These are phyloP conservation scores for Coniochaeta sp. DNA, from an alignment of 2,329 filamentous ascomycete species.

Conservation along the genomic window DNA sequence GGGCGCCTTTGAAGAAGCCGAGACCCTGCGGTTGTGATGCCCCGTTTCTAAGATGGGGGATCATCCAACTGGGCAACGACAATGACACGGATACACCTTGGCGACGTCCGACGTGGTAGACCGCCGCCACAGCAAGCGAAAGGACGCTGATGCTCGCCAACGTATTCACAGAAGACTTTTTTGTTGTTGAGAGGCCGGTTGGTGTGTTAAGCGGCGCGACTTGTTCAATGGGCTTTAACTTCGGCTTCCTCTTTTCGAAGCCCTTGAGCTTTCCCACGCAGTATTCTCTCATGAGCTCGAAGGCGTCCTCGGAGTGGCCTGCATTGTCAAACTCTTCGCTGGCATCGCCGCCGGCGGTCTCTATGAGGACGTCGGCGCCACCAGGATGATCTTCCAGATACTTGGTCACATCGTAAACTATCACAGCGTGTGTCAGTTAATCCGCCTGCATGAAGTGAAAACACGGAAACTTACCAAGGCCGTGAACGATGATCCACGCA, in stretches of 20 bases:
- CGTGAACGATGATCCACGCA: conserved; percentile 48
- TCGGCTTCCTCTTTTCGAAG: conserved; percentile 18
- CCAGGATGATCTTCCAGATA: conserved; percentile 58
- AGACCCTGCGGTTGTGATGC: conserved; percentile 10
- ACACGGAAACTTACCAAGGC: conserved; percentile 32
- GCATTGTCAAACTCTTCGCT: conserved; percentile 78
- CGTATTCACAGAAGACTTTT: neutral
- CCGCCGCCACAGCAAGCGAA: neutral
- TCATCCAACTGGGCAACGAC: neutral
- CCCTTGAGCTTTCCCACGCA: conserved; percentile 19
- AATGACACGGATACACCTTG: neutral
- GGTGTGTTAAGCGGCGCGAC: neutral
- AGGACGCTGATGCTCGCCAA: neutral
- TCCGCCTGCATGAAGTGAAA: neutral
- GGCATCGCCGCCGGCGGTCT: conserved; percentile 70
- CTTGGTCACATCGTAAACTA: conserved; percentile 51
- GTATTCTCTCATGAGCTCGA: conserved; percentile 28
- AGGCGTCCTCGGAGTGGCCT: conserved; percentile 63
- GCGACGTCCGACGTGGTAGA: neutral
- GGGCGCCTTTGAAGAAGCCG: conserved; percentile 28
- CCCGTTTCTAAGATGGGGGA: neutral
- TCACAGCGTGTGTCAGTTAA: neutral
- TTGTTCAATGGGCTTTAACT: conserved; percentile 4
- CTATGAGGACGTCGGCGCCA: conserved; percentile 69
- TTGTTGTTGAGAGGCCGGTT: neutral